phyloP scores from a whole-genome alignment of 78 protist species.

The Dictyostelium discoideum region dicty_2.7 NC_007091.3:4039001-4039500 shows the following conservation, averaged over 20 bases:
- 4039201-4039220: neutral
- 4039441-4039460: slow-evolving; percentile 5
- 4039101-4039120: neutral
- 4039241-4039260: neutral
- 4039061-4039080: slow-evolving; percentile 3
- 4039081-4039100: neutral
- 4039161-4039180: neutral
- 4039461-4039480: slow-evolving; percentile 65
- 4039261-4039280: neutral
- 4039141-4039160: neutral
- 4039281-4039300: neutral
- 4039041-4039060: neutral
- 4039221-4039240: neutral
- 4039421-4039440: slow-evolving; percentile 63
- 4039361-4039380: slow-evolving; percentile 74
- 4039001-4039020: neutral
- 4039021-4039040: neutral
- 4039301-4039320: slow-evolving; percentile 55
- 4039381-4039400: slow-evolving; percentile 78
- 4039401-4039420: slow-evolving; percentile 72
- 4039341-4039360: slow-evolving; percentile 65
- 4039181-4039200: neutral
- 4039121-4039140: neutral
- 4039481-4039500: slow-evolving; percentile 70
- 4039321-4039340: slow-evolving; percentile 37